Evolutionary conservation across 441 rosid genomes (phyloP).

Genomic region (Raphanus hybrid): DNA sequence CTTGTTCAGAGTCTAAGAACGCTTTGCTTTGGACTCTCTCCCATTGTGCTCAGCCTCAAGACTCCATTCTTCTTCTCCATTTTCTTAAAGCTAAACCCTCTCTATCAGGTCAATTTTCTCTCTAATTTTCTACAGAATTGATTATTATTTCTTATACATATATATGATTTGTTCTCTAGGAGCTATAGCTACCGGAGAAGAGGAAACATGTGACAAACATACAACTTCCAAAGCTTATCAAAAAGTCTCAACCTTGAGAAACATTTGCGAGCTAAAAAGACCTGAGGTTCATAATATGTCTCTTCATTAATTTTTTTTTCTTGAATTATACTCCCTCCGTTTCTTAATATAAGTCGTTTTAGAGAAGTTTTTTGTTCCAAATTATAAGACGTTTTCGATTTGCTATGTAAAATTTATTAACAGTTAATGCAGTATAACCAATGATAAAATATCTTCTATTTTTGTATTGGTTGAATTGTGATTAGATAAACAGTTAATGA

Average conservation of each 20-base stretch:
- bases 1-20: slow-evolving; percentile 71
- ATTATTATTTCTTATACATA: background rate
- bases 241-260: slow-evolving; percentile 58
- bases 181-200: slow-evolving; percentile 13
- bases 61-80: slow-evolving; percentile 67
- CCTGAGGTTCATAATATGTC: slow-evolving; percentile 63
- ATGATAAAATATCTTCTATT: too few species aligned
- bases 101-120: slow-evolving; percentile 52
- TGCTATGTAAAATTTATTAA: too few species aligned
- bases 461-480: too few species aligned
- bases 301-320: background rate
- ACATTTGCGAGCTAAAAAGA: slow-evolving; percentile 66
- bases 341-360: too few species aligned
- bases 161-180: slow-evolving; percentile 14
- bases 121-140: background rate
- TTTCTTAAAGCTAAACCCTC: slow-evolving; percentile 46
- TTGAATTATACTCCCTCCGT: too few species aligned
- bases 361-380: too few species aligned
- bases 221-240: slow-evolving; percentile 54
- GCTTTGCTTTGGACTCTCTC: slow-evolving; percentile 93
- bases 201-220: slow-evolving; percentile 49
- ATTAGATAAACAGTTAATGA: too few species aligned
- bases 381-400: too few species aligned
- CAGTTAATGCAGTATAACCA: too few species aligned
- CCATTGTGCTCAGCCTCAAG: slow-evolving; percentile 79